phyloP scores from a whole-genome alignment of 2,329 filamentous ascomycete species.

The Dactylonectria macrodidyma region DNA sequence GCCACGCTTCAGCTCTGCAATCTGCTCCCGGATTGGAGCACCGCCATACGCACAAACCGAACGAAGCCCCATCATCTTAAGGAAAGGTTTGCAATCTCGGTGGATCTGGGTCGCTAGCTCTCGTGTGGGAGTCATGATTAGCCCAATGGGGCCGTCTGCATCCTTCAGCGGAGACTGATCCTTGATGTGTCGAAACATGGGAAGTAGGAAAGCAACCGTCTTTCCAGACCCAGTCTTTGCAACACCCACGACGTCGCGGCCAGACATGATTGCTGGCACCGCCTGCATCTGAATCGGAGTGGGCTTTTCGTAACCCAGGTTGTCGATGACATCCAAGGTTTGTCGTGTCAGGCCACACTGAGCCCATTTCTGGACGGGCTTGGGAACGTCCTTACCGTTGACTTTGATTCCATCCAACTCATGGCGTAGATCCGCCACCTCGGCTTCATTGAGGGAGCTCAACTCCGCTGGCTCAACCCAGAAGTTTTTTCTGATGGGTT shows the following conservation, averaged over 20 bases:
- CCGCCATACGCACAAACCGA: constrained; percentile 96
- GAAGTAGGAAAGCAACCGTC: constrained; percentile 93
- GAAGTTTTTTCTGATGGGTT: constrained; percentile 92
- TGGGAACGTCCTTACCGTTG: constrained; percentile 87
- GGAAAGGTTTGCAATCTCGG: constrained; percentile 92
- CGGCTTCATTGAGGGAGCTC: constrained; percentile 85
- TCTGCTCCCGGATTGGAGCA: constrained; percentile 96
- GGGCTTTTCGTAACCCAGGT: constrained; percentile 87
- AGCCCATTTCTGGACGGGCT: constrained; percentile 96
- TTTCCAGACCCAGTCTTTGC: constrained; percentile 99
- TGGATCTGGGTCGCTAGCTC: constrained; percentile 96
- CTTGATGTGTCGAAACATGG: constrained; percentile 98
- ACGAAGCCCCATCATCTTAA: constrained; percentile 87
- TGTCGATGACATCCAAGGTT: constrained; percentile 87
- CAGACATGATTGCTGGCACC: constrained; percentile 95
- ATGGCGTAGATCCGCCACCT: constrained; percentile 84
- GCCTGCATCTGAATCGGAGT: constrained; percentile 97
- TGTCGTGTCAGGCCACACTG: constrained; percentile 92
- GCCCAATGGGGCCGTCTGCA: constrained; percentile 87
- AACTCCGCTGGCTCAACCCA: constrained; percentile 93
- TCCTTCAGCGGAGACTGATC: constrained; percentile 88
- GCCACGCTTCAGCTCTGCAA: constrained; percentile 94
- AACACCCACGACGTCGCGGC: constrained; percentile 94
- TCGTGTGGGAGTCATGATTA: constrained; percentile 95
- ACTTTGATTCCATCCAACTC: constrained; percentile 98